phyloP scores from a whole-genome alignment of 2,329 filamentous ascomycete genomes.

The Fusarium euwallaceae region DNA sequence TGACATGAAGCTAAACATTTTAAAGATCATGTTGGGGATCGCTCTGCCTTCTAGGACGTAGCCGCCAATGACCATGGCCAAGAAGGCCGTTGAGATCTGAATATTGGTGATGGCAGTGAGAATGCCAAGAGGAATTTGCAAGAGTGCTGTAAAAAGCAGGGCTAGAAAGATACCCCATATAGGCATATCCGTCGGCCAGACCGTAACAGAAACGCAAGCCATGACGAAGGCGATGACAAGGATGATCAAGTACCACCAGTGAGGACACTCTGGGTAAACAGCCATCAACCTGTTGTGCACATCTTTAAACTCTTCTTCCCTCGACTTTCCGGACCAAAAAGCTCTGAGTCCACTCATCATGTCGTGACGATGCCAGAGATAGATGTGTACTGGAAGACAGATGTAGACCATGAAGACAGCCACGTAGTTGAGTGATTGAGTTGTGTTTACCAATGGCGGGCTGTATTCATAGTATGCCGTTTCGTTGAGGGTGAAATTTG shows the following conservation, averaged over 20 bases:
- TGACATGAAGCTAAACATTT: slow-evolving; percentile 74
- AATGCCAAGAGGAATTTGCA: slow-evolving; percentile 68
- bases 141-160: slow-evolving; percentile 63
- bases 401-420: slow-evolving; percentile 48
- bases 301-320: slow-evolving; percentile 55
- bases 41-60: slow-evolving; percentile 75
- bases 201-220: slow-evolving; percentile 52
- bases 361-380: slow-evolving; percentile 50
- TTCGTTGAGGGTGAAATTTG: slow-evolving; percentile 62
- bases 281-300: slow-evolving; percentile 52
- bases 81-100: slow-evolving; percentile 71
- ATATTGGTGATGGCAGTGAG: slow-evolving; percentile 68
- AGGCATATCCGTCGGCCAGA: slow-evolving; percentile 64
- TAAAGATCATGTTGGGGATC: slow-evolving; percentile 79
- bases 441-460: slow-evolving; percentile 65
- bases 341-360: slow-evolving; percentile 45
- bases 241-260: slow-evolving; percentile 67
- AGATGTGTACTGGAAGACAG: slow-evolving; percentile 48
- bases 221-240: slow-evolving; percentile 61
- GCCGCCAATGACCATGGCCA: slow-evolving; percentile 76
- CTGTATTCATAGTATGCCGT: slow-evolving; percentile 64
- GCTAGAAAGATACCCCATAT: slow-evolving; percentile 66
- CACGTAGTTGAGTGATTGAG: slow-evolving; percentile 55
- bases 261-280: slow-evolving; percentile 59
- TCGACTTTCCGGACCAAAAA: slow-evolving; percentile 41